Conservation (phyloP, 495 filamentous ascomycete species). For the Aspergillus steynii region DNA sequence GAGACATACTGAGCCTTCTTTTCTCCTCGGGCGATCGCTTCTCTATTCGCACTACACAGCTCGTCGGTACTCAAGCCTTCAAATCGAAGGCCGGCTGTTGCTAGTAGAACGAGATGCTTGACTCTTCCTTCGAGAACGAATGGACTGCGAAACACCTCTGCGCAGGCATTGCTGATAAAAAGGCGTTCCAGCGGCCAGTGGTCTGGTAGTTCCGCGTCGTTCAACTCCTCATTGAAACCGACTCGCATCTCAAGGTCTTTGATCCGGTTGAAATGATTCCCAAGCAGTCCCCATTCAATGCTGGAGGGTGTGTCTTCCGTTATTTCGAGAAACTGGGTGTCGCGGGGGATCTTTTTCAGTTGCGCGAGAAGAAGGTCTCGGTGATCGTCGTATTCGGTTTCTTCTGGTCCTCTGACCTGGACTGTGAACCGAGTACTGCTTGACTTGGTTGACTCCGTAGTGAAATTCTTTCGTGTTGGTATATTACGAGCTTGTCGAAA, state of each 20-base stretch:
- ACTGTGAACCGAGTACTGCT: slow-evolving; percentile 8
- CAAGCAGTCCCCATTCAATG: slow-evolving; percentile 26
- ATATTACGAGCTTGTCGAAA: not conserved
- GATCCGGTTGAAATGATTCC: slow-evolving; percentile 22
- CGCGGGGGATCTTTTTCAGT: slow-evolving; percentile 19
- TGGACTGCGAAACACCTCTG: slow-evolving; percentile 19
- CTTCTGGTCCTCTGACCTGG: slow-evolving; percentile 16
- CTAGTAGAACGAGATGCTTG: slow-evolving; percentile 21
- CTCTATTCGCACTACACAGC: slow-evolving; percentile 4
- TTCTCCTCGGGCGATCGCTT: slow-evolving; percentile 19
- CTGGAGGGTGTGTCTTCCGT: slow-evolving; percentile 23
- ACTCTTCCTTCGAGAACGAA: slow-evolving; percentile 25
- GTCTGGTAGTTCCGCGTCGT: slow-evolving; percentile 24
- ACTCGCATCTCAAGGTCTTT: slow-evolving; percentile 16
- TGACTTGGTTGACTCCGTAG: not conserved
- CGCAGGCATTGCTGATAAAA: slow-evolving; percentile 11
- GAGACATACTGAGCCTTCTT: slow-evolving; percentile 13
- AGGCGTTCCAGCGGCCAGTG: slow-evolving; percentile 29
- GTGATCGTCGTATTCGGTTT: slow-evolving; percentile 9
- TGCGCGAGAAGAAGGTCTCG: slow-evolving; percentile 17
- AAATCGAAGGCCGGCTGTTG: slow-evolving; percentile 26
- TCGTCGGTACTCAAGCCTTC: slow-evolving; percentile 22
- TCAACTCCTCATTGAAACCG: slow-evolving; percentile 27
- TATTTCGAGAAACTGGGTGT: slow-evolving; percentile 15
- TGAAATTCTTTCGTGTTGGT: not conserved